Evolutionary conservation across 176 grass and related monocot genomes (phyloP).

Genomic region (Bromus sterilis): DNA sequence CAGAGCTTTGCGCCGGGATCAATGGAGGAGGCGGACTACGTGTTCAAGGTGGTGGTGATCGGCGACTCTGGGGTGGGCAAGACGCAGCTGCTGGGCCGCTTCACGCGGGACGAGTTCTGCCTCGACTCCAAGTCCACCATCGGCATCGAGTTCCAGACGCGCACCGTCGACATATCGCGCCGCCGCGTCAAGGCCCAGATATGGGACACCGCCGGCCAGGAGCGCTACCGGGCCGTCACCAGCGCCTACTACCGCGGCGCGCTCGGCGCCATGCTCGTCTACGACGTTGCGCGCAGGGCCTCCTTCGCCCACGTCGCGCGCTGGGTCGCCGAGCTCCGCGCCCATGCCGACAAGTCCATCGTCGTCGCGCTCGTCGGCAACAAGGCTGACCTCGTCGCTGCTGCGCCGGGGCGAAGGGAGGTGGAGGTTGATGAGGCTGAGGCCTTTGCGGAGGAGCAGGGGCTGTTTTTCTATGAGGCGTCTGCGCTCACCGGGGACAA

Average conservation of each 20-base stretch:
- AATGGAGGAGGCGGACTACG: constrained; percentile 36
- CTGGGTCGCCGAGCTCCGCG: constrained; percentile 69
- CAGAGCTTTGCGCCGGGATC: too few relatives aligned
- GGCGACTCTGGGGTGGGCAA: constrained; percentile 46
- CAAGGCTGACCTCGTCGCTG: constrained; percentile 55
- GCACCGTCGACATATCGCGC: constrained; percentile 14
- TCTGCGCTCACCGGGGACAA: constrained; percentile 78
- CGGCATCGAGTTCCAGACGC: constrained; percentile 50
- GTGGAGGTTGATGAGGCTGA: constrained; percentile 43
- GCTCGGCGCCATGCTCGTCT: constrained; percentile 78
- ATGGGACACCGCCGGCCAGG: constrained; percentile 67
- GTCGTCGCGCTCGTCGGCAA: constrained; percentile 81
- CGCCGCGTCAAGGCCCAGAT: constrained; percentile 55
- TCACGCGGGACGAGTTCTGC: constrained; percentile 36
- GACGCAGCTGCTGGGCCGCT: constrained; percentile 37
- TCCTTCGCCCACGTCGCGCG: constrained; percentile 52
- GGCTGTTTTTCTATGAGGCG: constrained; percentile 85
- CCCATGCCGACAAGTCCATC: constrained; percentile 71
- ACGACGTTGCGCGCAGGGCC: constrained; percentile 58
- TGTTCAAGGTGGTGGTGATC: constrained; percentile 51
- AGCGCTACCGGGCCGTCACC: constrained; percentile 76
- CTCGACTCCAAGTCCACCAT: constrained; percentile 51
- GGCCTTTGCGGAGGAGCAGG: constrained; percentile 76
- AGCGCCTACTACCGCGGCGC: constrained; percentile 88
- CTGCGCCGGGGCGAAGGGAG: not conserved